Base-by-base conservation (phyloP, 1,284 basidiomycete genomes). In the Melampsora larici-populina region DNA sequence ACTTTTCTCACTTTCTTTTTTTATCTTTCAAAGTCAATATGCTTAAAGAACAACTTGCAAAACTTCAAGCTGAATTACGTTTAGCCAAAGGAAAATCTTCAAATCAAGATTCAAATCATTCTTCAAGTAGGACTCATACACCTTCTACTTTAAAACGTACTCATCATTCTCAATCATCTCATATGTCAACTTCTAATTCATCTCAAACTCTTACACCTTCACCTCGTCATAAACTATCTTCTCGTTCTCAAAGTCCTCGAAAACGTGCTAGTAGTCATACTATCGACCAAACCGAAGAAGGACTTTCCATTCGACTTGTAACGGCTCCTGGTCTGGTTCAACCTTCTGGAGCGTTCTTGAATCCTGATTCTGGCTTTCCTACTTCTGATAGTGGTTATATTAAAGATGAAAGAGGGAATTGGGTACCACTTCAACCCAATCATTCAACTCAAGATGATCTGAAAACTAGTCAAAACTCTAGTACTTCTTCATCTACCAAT, bases 241-340 rank as follows among this genome's bases (percentile, higher is more conserved):
- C n/a, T n/a, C n/a, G 55, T 24, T 18, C 66, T 31, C 63, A 31
- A 24, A 36, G 5, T 24, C 24, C 11, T 17, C 33, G 43, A 46
- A 70, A 55, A 33, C 13, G 29, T 17, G 8, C 68, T 40, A 67
- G 51, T 29, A 48, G n/a, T 43, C 29, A 29, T 21, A n/a, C 21
- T 13, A 58, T 36, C n/a, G 72, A 74, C 46, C 63, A 29, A 13
- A 68, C 74, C n/a, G 15, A 13, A 15, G 74, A 76, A 60, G 74
- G 55, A 46, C 74, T 76, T 26, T 67, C 64, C 18, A 76, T 76
- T 51, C 74, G 74, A 11, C 67, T 76, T 65, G 62, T 76, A 55
- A 69, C 74, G 2, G 74, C 64, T n/a, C 74, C 74, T 43, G 74
- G 74, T 63, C 66, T 76, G 21, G 29, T 55, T 31, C 33, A 51